Conservation (phyloP, 345 rosid species). For the Tarenaya hassleriana region DNA sequence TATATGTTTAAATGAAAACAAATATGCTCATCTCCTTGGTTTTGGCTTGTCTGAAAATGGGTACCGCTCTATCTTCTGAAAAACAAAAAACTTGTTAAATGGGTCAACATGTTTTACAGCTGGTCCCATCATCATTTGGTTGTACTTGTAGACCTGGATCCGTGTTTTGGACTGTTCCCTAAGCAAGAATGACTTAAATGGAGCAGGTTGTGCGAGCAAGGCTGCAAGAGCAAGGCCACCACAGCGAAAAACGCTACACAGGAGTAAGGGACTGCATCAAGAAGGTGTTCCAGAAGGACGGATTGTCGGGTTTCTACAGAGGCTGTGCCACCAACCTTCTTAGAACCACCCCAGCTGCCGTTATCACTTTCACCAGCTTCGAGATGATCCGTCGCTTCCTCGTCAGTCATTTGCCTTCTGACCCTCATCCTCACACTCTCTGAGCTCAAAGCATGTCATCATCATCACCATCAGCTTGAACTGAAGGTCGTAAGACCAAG, state of each 20-base stretch:
- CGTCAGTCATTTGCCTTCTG: slow-evolving; percentile 41
- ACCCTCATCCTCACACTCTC: slow-evolving; percentile 47
- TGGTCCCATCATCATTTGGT: too few species aligned
- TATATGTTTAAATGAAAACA: neutral
- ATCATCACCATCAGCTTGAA: too few species aligned
- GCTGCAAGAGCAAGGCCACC: slow-evolving; percentile 88
- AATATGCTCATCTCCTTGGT: too few species aligned
- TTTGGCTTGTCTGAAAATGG: too few species aligned
- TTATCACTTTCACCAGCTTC: slow-evolving; percentile 87
- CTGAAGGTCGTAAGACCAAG: too few species aligned
- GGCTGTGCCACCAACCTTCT: slow-evolving; percentile 88
- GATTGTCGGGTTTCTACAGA: slow-evolving; percentile 71
- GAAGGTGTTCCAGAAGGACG: slow-evolving; percentile 65
- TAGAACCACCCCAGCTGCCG: slow-evolving; percentile 89
- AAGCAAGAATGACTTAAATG: neutral
- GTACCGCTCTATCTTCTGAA: too few species aligned
- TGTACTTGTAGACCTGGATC: too few species aligned
- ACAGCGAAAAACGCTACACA: slow-evolving; percentile 64
- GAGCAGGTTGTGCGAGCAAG: slow-evolving; percentile 74
- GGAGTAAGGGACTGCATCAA: slow-evolving; percentile 64
- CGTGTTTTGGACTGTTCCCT: too few species aligned
- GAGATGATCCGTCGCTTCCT: slow-evolving; percentile 86
- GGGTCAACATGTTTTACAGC: too few species aligned
- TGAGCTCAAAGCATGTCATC: too few species aligned
- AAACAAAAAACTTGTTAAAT: too few species aligned